Conservation (phyloP, 1,284 basidiomycete species). For the Hortiboletus rubellus region DNA sequence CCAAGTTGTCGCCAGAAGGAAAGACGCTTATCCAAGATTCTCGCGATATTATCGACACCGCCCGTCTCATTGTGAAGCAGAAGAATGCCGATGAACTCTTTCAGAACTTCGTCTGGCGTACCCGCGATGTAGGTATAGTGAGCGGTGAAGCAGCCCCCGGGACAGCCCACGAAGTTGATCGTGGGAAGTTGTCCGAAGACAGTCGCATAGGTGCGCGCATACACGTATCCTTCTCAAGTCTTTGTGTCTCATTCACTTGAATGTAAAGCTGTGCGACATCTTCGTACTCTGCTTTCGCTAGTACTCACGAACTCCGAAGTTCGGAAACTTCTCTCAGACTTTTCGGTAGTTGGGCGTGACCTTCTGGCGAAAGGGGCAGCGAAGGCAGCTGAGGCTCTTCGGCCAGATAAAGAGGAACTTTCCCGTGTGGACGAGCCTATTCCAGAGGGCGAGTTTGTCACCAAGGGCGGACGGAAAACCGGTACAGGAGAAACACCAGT, state of each 20-base stretch:
- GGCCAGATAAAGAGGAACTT: constrained; percentile 68
- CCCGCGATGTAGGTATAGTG: constrained; percentile 54
- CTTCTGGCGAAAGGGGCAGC: constrained; percentile 76
- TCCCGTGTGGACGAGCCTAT: constrained; percentile 69
- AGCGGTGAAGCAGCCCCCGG: constrained; percentile 44
- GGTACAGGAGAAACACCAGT: constrained; percentile 50
- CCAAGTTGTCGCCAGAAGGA: constrained; percentile 75
- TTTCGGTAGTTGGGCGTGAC: constrained; percentile 83
- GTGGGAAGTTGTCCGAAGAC: constrained; percentile 59
- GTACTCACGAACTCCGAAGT: constrained; percentile 91
- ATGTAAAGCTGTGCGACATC: constrained; percentile 67
- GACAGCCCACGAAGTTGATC: constrained; percentile 52
- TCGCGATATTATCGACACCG: constrained; percentile 71
- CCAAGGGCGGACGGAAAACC: constrained; percentile 47
- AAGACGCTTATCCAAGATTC: constrained; percentile 74
- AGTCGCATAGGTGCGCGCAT: constrained; percentile 52
- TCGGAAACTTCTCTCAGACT: constrained; percentile 84
- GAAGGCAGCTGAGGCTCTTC: constrained; percentile 73
- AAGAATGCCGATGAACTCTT: constrained; percentile 92
- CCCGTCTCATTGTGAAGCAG: constrained; percentile 65
- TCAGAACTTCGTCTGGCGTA: constrained; percentile 84
- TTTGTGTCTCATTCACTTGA: not conserved
- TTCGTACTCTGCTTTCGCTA: constrained; percentile 83
- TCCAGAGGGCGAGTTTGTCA: constrained; percentile 59
- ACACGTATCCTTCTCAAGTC: not conserved